A percentile compares a stretch with the other conserved stretches of the same genome.
Conservation (phyloP, 2,329 filamentous ascomycete species). For the Alternaria gaisen region DNA sequence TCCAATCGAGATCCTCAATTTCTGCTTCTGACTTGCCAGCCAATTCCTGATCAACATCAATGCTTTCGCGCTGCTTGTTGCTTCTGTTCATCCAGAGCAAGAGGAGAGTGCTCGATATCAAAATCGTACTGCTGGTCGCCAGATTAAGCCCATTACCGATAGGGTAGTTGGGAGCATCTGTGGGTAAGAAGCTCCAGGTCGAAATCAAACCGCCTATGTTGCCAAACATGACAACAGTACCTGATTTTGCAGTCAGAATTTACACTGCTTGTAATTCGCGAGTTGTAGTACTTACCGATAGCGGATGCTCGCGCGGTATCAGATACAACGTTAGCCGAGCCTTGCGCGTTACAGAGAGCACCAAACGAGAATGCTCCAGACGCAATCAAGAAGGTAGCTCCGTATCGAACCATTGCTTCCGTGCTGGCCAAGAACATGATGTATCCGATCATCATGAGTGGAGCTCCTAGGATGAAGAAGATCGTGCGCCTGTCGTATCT, state of each 20-base stretch:
- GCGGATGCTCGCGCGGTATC: slow-evolving; percentile 74
- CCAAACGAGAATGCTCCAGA: slow-evolving; percentile 70
- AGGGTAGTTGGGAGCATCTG: slow-evolving; percentile 70
- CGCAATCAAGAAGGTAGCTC: slow-evolving; percentile 74
- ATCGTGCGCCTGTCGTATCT: slow-evolving; percentile 67
- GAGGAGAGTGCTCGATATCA: slow-evolving; percentile 61
- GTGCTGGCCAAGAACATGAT: slow-evolving; percentile 71
- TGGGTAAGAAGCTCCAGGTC: slow-evolving; percentile 71
- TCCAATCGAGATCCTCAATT: slow-evolving; percentile 50
- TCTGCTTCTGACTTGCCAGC: slow-evolving; percentile 55
- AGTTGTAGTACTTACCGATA: slow-evolving; percentile 56
- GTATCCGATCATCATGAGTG: slow-evolving; percentile 74
- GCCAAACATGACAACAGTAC: slow-evolving; percentile 74
- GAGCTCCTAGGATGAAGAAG: slow-evolving; percentile 68
- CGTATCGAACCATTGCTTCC: slow-evolving; percentile 66
- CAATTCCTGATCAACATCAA: slow-evolving; percentile 65
- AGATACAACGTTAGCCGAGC: slow-evolving; percentile 74
- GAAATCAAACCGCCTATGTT: slow-evolving; percentile 75
- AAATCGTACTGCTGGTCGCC: slow-evolving; percentile 65
- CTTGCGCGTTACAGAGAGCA: slow-evolving; percentile 72
- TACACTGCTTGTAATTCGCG: too few relatives aligned
- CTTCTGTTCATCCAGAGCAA: slow-evolving; percentile 70
- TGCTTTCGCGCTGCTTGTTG: slow-evolving; percentile 66
- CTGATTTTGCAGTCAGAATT: not conserved
- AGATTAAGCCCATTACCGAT: slow-evolving; percentile 78